A percentile compares a stretch with the other conserved stretches of the same genome.
These are phyloP conservation scores for Pythium apleroticum DNA, from an alignment of 352 stramenopile genomes.

Conservation along the genomic window DNA sequence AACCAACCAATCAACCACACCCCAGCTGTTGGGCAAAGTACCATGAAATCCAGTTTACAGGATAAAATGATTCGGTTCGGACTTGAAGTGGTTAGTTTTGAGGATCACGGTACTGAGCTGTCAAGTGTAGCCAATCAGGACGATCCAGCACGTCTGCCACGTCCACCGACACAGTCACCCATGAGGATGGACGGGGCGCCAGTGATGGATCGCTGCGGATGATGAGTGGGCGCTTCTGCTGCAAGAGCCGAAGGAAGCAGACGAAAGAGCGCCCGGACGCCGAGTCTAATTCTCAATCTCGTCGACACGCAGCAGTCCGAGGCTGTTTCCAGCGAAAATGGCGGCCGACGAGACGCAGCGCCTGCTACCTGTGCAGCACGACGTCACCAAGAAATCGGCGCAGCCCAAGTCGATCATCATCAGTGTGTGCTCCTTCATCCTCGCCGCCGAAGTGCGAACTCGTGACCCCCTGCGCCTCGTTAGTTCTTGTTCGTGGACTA, in stretches of 20 bases:
- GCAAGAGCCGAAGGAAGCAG: neutral
- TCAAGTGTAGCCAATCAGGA: slow-evolving; percentile 5
- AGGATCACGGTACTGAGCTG: neutral
- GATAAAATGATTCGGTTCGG: too few species aligned
- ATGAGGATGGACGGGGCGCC: neutral
- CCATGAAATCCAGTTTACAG: neutral
- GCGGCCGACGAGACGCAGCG: slow-evolving; percentile 22
- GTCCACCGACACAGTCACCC: neutral
- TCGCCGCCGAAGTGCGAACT: slow-evolving; percentile 66
- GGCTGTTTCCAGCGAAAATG: neutral
- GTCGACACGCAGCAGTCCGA: neutral
- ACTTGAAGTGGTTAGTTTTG: neutral
- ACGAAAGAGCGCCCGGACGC: neutral
- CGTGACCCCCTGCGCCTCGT: slow-evolving; percentile 29
- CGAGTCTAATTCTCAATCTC: neutral
- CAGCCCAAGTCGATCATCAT: slow-evolving; percentile 73
- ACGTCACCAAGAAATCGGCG: neutral
- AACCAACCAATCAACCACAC: slow-evolving; percentile 10
- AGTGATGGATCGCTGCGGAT: neutral
- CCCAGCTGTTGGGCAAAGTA: neutral
- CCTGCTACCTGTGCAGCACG: slow-evolving; percentile 15
- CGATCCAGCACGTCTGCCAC: neutral
- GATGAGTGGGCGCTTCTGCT: neutral
- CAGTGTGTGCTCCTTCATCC: slow-evolving; percentile 87
- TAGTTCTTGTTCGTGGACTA: slow-evolving; percentile 26